A percentile compares a stretch with the other conserved stretches of the same genome.
These are phyloP conservation scores for Chytriomyces hyalinus DNA, from an alignment of 192 early-diverging fungal genomes.

Conservation along the genomic window DNA sequence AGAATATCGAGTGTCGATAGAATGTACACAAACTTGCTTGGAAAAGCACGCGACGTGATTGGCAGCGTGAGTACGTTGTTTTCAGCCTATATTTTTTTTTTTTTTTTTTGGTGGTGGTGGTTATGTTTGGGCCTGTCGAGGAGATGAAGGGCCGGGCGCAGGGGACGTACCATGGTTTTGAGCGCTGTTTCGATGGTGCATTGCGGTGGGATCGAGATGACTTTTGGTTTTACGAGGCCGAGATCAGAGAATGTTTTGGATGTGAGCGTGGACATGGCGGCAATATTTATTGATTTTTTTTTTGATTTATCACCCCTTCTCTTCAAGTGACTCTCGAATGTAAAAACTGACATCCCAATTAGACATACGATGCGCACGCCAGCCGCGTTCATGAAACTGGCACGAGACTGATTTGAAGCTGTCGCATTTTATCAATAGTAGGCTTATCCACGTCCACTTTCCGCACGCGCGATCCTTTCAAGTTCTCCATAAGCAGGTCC, in stretches of 20 bases:
- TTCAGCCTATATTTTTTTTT: conserved; percentile 26
- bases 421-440: no score
- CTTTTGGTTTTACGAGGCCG: conserved; percentile 18
- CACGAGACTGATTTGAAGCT: no score
- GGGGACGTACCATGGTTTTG: conserved; percentile 38
- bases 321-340: no score
- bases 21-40: conserved; percentile 51
- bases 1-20: conserved; percentile 63
- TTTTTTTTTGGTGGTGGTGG: neutral
- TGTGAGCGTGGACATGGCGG: neutral
- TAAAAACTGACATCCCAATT: no score
- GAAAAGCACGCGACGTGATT: conserved; percentile 55
- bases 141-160: neutral
- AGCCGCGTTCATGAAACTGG: no score
- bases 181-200: conserved; percentile 58
- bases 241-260: conserved; percentile 34
- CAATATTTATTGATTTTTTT: no score
- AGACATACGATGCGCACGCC: no score
- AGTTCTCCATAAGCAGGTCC: no score
- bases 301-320: no score
- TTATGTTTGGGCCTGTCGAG: neutral
- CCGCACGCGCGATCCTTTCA: no score
- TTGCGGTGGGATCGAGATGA: conserved; percentile 45
- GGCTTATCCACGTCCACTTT: no score
- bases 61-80: conserved; percentile 62